phyloP scores from a whole-genome alignment of 2,329 filamentous ascomycete genomes.

The Hypoxylon sp. region DNA sequence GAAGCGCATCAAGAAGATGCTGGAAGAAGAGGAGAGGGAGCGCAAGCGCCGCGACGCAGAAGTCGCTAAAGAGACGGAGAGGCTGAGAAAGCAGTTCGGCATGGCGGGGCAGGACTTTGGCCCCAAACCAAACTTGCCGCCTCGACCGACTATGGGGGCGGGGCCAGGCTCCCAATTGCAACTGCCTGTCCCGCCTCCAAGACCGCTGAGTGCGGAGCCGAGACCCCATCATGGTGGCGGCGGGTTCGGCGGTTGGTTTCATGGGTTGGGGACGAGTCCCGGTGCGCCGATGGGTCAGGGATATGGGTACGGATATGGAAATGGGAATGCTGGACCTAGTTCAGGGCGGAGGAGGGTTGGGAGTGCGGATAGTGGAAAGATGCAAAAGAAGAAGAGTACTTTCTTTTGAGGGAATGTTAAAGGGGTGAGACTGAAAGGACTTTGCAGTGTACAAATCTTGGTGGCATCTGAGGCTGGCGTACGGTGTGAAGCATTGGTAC shows the following conservation, averaged over 20 bases:
- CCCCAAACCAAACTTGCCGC: conserved; percentile 53
- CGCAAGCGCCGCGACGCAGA: conserved; percentile 69
- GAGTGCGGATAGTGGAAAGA: conserved; percentile 57
- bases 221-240: conserved; percentile 38
- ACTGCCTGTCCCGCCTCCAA: conserved; percentile 56
- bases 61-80: conserved; percentile 85
- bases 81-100: conserved; percentile 79
- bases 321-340: conserved; percentile 61
- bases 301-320: conserved; percentile 17
- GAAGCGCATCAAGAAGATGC: conserved; percentile 74
- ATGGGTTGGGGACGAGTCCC: conserved; percentile 41
- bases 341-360: conserved; percentile 54
- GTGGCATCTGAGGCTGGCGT: background rate
- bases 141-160: conserved; percentile 53
- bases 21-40: conserved; percentile 76
- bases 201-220: conserved; percentile 67
- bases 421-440: background rate
- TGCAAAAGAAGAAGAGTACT: conserved; percentile 65
- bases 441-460: background rate
- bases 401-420: conserved; percentile 57
- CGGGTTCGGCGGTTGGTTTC: conserved; percentile 54
- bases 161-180: conserved; percentile 51
- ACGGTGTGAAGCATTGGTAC: background rate
- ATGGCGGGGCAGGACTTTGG: conserved; percentile 63
- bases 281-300: conserved; percentile 45